Evolutionary conservation across 768 basidiomycete genomes (phyloP).

Genomic region (Vararia minispora): DNA sequence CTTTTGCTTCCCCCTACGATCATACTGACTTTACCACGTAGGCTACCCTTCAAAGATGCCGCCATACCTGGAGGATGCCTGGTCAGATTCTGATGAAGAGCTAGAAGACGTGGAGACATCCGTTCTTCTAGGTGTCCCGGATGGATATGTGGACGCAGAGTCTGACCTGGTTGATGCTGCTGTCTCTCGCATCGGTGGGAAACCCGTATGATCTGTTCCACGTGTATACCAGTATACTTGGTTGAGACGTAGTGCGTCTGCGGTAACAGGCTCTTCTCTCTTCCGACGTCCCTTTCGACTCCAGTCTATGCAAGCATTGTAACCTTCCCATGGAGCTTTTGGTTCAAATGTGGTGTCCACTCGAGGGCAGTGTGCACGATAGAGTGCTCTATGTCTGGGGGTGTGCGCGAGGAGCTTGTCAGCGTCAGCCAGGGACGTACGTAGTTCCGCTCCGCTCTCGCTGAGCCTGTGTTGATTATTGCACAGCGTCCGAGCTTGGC

Average conservation of each 20-base stretch:
- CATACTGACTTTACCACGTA: slow-evolving; percentile 1
- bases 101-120: slow-evolving; percentile 50
- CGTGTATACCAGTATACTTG: slow-evolving; percentile 31
- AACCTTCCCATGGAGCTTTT: slow-evolving; percentile 67
- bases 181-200: slow-evolving; percentile 84
- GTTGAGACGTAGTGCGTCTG: slow-evolving; percentile 24
- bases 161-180: slow-evolving; percentile 62
- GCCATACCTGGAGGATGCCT: slow-evolving; percentile 40
- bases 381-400: slow-evolving; percentile 81
- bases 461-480: slow-evolving; percentile 1
- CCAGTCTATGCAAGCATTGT: slow-evolving; percentile 65
- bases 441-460: slow-evolving; percentile 17
- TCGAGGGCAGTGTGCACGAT: slow-evolving; percentile 78
- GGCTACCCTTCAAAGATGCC: slow-evolving; percentile 26
- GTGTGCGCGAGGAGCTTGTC: slow-evolving; percentile 60
- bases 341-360: slow-evolving; percentile 84
- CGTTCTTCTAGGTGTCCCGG: slow-evolving; percentile 72
- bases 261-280: slow-evolving; percentile 57
- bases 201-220: slow-evolving; percentile 67
- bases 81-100: slow-evolving; percentile 70
- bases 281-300: slow-evolving; percentile 47
- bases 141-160: slow-evolving; percentile 49
- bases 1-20: slow-evolving; percentile 12
- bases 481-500: slow-evolving; percentile 72
- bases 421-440: slow-evolving; percentile 69